Evolutionary conservation across 1,284 basidiomycete genomes (phyloP), one percentile per base, ranked within the genome.

Genomic region (Microbotryum silenes-acaulis): DNA sequence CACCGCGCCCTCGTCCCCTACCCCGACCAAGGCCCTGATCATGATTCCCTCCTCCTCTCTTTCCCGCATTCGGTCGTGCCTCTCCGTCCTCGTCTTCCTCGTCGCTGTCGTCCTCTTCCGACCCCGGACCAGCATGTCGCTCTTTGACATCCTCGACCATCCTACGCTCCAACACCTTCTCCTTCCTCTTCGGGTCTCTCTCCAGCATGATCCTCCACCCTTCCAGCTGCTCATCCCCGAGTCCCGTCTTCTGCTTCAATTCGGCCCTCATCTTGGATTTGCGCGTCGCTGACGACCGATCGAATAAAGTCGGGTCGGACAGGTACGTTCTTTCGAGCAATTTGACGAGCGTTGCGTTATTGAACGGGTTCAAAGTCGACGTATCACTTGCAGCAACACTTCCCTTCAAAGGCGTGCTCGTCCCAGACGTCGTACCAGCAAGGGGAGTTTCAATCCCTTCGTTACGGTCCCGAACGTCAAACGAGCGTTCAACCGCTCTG

Each of bases 191-290:
- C 37, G 37, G 37, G 70, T 90, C 85, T 70, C 85, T 78, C 62
- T 93, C 90, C 56, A 93, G 76, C 86, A 92, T 89, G 59, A 87
- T 83, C 61, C 75, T 81, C 89, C 90, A 93, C 0, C 89, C 90
- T 74, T 93, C 89, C 33, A 92, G 83, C 72, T 91, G 89, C 67
- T 86, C 85, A 72, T 93, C 85, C 18, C 71, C 75, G 83, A 84
- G 85, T 4, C 85, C 83, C 46, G 87, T 90, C 66, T 82, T 80
- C 23, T 80, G 78, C 69, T 81, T 82, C 62, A 93, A 77, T 56
- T 85, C 82, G 7, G 77, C 78, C 42, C 91, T 78, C 0, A 79
- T 79, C 69, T 85, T 84, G 59, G 84, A 81, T 56, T 86, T 78
- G 56, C 88, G 76, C 18, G 89, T 91, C 49, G 78, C 77, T 0